Percentiles rank a stretch among this genome's conserved stretches.
phyloP scores from a whole-genome alignment of 441 rosid genomes.

The Erodium moschatum region DNA sequence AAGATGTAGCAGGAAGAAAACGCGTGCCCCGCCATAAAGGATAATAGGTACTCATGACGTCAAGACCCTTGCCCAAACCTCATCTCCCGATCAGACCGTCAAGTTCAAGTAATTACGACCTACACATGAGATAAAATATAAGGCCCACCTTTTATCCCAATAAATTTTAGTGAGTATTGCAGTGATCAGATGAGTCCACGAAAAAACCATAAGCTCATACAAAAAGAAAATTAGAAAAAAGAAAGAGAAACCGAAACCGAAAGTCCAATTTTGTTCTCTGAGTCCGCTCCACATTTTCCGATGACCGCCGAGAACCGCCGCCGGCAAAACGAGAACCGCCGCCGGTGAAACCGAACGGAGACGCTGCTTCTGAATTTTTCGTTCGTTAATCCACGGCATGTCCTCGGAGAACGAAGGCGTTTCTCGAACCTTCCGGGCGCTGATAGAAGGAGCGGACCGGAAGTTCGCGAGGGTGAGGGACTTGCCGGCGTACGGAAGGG shows the following conservation, averaged over 20 bases:
- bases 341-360: neutral
- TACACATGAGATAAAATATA: too few species aligned
- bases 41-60: too few species aligned
- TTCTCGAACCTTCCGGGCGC: slow-evolving; percentile 49
- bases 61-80: too few species aligned
- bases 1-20: too few species aligned
- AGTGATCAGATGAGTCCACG: too few species aligned
- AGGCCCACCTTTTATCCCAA: too few species aligned
- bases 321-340: neutral
- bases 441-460: slow-evolving; percentile 74
- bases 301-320: neutral
- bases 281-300: slow-evolving; percentile 1
- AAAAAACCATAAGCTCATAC: neutral
- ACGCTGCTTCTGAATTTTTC: neutral
- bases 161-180: too few species aligned
- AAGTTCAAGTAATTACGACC: too few species aligned
- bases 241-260: neutral
- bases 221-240: neutral
- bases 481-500: slow-evolving; percentile 54
- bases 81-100: too few species aligned
- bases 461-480: slow-evolving; percentile 79
- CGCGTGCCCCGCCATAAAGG: too few species aligned
- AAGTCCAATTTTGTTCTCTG: slow-evolving; percentile 2
- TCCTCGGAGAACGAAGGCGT: slow-evolving; percentile 33
- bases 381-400: neutral